phyloP scores from a whole-genome alignment of 2,329 filamentous ascomycete species.

The Sporothrix sp. region DNA sequence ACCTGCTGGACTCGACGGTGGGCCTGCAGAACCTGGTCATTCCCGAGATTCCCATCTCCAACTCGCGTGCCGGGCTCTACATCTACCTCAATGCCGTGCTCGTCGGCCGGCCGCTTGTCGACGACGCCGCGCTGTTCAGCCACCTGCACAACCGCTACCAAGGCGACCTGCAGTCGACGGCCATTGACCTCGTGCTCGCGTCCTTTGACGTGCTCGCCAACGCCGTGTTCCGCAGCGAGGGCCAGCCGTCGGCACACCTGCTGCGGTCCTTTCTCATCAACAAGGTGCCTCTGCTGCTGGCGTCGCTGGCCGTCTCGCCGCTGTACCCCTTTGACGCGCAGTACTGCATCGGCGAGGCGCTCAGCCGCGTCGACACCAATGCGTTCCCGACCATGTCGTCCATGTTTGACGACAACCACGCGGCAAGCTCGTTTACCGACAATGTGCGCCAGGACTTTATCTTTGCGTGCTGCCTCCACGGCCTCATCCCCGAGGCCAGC shows the following conservation, averaged over 20 bases:
- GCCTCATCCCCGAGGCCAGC: conserved; percentile 66
- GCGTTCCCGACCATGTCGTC: conserved; percentile 53
- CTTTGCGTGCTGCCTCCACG: conserved; percentile 81
- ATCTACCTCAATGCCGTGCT: conserved; percentile 81
- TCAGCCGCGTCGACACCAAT: conserved; percentile 73
- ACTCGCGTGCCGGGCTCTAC: conserved; percentile 74
- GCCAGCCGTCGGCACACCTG: conserved; percentile 53
- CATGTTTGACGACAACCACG: conserved; percentile 51
- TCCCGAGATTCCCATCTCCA: conserved; percentile 58
- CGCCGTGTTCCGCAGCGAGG: conserved; percentile 60
- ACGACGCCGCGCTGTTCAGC: conserved; percentile 67
- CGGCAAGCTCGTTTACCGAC: conserved; percentile 47
- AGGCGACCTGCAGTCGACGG: conserved; percentile 67
- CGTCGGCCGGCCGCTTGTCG: conserved; percentile 69
- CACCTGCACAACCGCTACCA: conserved; percentile 74
- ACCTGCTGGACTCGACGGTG: conserved; percentile 47
- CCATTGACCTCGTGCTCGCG: conserved; percentile 74
- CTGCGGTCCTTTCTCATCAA: conserved; percentile 79
- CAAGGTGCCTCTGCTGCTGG: conserved; percentile 47
- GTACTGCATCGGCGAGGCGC: conserved; percentile 59
- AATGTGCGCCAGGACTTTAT: conserved; percentile 64
- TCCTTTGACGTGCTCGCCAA: conserved; percentile 87
- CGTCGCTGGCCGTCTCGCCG: conserved; percentile 44
- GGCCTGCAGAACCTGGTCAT: conserved; percentile 46
- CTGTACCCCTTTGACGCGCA: conserved; percentile 64